Base-by-base conservation (phyloP, 202 grass and related monocot species). In the Zizania palustris region DNA sequence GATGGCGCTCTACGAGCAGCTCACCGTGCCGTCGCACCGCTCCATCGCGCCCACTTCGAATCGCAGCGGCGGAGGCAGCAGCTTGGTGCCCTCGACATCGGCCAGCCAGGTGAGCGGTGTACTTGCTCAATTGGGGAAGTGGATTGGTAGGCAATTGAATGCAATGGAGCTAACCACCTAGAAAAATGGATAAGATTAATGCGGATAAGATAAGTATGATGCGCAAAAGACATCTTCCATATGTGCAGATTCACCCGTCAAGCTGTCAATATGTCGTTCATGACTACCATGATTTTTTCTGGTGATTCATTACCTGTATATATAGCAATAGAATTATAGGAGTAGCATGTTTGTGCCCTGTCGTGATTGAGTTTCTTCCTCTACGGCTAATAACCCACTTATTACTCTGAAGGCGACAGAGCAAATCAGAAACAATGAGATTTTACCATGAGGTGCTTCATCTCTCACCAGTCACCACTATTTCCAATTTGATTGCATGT, bases 1-100 rank as follows among this genome's bases (percentile, higher is more conserved):
- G 80, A 97, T 97, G 93, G 93, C 93, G 7, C 93, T 97, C 50
- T 97, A 99, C 66, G 96, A 99, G 79, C 96, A 93, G 85, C 67
- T 96, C 70, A 95, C 85, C 61, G 85, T 99, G 12, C 87, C 89
- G 6, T 91, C 96, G 34, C 86, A 78, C 40, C 85, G 89, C 59
- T 81, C 87, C 71, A 78, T 82, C 58, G 61, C 82, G 1, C 45
- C 50, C 6, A 2, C 16, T 16, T 6, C 16, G 16, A 48, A 12
- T 12, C 11, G 16, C 50, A 7, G 50, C 16, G 7, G 46, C 11
- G 45, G 45, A 3, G 45, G 3, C 11, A 11, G 12, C 16, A 54
- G 50, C 16, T 8, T 1, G n/a, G 51, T 33, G 10, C 42, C 86
- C 42, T 88, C 91, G 28, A 74, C 63, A 49, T 91, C 86, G 19